Percentiles rank a stretch among this genome's conserved stretches.
Evolutionary conservation across 139 green algal genomes (phyloP).

Genomic region (Asterochloris sp.): DNA sequence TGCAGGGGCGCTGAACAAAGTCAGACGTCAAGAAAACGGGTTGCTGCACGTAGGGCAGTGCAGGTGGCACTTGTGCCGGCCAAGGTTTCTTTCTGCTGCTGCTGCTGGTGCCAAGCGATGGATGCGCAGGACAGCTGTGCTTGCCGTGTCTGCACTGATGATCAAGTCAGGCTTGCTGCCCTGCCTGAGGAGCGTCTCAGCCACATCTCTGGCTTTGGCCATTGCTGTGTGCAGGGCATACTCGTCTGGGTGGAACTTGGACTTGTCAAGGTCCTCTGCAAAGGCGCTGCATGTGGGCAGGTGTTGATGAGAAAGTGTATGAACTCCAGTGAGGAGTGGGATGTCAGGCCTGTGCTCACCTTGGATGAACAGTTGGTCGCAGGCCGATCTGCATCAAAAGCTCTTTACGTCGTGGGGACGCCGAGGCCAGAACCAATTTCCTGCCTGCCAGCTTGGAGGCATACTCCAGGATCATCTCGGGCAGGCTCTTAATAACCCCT

Average conservation of each 20-base stretch:
- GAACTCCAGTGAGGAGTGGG: too few relatives aligned
- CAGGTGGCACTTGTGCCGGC: too few relatives aligned
- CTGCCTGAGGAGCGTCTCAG: conserved; percentile 5
- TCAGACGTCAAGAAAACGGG: too few relatives aligned
- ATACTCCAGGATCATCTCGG: too few relatives aligned
- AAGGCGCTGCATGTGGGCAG: conserved; percentile 34
- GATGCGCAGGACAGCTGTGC: not conserved
- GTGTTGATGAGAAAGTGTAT: too few relatives aligned
- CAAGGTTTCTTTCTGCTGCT: too few relatives aligned
- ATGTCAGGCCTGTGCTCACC: conserved; percentile 1
- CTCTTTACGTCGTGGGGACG: conserved; percentile 55
- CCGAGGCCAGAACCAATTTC: conserved; percentile 61
- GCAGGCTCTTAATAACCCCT: too few relatives aligned
- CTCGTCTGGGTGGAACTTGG: conserved; percentile 32
- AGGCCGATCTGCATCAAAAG: conserved; percentile 65
- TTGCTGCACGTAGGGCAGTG: too few relatives aligned
- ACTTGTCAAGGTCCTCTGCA: conserved; percentile 71
- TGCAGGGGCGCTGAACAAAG: too few relatives aligned
- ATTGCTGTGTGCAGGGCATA: conserved; percentile 70
- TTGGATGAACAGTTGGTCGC: conserved; percentile 60
- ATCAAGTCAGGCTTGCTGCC: conserved; percentile 44
- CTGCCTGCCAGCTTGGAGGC: too few relatives aligned
- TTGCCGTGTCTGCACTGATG: conserved; percentile 80
- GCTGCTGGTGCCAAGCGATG: too few relatives aligned
- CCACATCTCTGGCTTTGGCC: conserved; percentile 72